Evolutionary conservation across 208 protist genomes (phyloP).

Genomic region (Giardia muris): DNA sequence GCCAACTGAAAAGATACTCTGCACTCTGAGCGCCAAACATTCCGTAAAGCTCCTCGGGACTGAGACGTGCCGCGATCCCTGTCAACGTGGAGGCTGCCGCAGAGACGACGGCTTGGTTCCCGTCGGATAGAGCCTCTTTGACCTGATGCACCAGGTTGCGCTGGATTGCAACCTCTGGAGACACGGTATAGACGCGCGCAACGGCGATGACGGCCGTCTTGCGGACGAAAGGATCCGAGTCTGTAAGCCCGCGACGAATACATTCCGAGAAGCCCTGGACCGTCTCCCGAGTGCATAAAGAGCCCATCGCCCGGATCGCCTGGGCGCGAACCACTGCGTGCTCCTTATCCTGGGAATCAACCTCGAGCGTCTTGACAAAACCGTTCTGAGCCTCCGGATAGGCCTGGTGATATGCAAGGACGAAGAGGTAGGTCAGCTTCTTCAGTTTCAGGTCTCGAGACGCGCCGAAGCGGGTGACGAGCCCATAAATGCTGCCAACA

Average conservation of each 20-base stretch:
- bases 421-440: slow-evolving; percentile 92
- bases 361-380: slow-evolving; percentile 57
- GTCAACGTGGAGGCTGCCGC: slow-evolving; percentile 71
- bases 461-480: slow-evolving; percentile 76
- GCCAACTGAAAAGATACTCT: slow-evolving; percentile 34
- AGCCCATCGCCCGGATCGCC: slow-evolving; percentile 90
- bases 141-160: slow-evolving; percentile 57
- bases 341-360: slow-evolving; percentile 61
- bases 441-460: slow-evolving; percentile 81
- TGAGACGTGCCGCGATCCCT: not conserved
- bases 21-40: not conserved
- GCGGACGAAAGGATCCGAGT: slow-evolving; percentile 87
- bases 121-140: slow-evolving; percentile 64
- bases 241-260: slow-evolving; percentile 65
- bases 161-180: slow-evolving; percentile 61
- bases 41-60: not conserved
- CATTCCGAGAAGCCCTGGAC: slow-evolving; percentile 80
- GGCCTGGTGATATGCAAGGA: slow-evolving; percentile 83
- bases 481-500: slow-evolving; percentile 65
- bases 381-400: slow-evolving; percentile 85
- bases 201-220: slow-evolving; percentile 85
- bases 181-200: slow-evolving; percentile 83
- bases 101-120: slow-evolving; percentile 80
- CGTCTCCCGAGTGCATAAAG: slow-evolving; percentile 67
- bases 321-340: slow-evolving; percentile 79